phyloP scores from a whole-genome alignment of 2,329 filamentous ascomycete genomes.

The Aspergillus sp. region DNA sequence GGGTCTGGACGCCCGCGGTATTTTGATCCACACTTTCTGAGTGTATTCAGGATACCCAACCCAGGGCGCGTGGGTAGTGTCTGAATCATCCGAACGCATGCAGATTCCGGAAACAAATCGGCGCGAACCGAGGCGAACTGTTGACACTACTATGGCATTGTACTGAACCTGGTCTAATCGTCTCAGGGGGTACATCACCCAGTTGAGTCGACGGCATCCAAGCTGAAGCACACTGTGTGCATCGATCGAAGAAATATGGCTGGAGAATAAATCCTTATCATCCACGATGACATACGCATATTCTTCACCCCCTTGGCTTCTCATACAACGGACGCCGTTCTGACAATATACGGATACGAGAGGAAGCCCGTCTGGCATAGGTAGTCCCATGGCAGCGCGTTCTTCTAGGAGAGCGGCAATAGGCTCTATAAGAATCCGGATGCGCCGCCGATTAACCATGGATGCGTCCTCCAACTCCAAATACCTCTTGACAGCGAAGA shows the following conservation, averaged over 20 bases:
- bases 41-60: constrained; percentile 5
- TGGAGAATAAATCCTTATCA: neutral
- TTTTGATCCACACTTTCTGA: neutral
- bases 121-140: constrained; percentile 4
- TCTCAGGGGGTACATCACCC: too few relatives aligned
- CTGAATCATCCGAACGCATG: neutral
- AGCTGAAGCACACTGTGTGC: too few relatives aligned
- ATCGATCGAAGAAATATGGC: neutral
- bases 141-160: constrained; percentile 4
- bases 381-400: neutral
- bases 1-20: neutral
- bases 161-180: too few relatives aligned
- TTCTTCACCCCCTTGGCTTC: too few relatives aligned
- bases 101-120: constrained; percentile 9
- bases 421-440: constrained; percentile 10
- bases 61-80: neutral
- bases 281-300: too few relatives aligned
- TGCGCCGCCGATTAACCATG: constrained; percentile 13
- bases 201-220: neutral
- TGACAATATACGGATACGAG: neutral
- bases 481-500: neutral
- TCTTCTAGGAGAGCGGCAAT: constrained; percentile 14
- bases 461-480: neutral
- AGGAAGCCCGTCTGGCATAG: neutral
- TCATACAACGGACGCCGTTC: too few relatives aligned